Percentiles rank a stretch among this genome's conserved stretches.
These are phyloP conservation scores for Dipteronia dyeriana DNA, from an alignment of 345 rosid genomes.

Conservation along the genomic window DNA sequence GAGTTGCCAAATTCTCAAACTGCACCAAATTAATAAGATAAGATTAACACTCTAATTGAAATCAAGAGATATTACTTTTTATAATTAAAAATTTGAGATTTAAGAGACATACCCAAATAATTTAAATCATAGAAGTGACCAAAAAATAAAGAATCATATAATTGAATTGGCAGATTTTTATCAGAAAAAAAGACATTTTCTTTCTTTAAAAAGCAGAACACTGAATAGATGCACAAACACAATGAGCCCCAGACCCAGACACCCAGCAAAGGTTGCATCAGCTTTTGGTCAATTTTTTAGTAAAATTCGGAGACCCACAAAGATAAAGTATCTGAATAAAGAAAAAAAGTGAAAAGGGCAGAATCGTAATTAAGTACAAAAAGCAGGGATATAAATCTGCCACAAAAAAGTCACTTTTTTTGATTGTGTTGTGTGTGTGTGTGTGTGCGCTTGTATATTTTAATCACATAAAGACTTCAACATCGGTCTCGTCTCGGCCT, in stretches of 20 bases:
- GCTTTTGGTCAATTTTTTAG: background rate
- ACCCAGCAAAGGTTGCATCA: background rate
- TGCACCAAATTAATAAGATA: too few species aligned
- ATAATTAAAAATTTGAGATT: too few species aligned
- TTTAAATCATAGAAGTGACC: too few species aligned
- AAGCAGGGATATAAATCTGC: background rate
- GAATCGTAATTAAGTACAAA: constrained; percentile 6
- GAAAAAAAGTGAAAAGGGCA: background rate
- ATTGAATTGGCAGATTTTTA: background rate
- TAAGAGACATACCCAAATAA: too few species aligned
- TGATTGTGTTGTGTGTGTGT: background rate
- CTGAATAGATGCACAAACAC: background rate
- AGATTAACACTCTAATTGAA: too few species aligned
- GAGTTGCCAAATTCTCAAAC: too few species aligned
- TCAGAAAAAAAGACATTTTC: background rate
- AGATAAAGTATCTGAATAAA: background rate
- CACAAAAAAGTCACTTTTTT: background rate
- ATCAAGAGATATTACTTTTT: too few species aligned
- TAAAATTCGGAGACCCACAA: background rate
- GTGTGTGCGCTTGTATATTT: background rate
- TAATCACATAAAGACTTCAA: background rate
- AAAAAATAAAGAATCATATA: too few species aligned
- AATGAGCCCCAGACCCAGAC: background rate
- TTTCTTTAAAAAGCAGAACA: background rate
- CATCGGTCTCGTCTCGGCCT: background rate